A percentile compares a stretch with the other conserved stretches of the same genome.
phyloP scores from a whole-genome alignment of 306 rosid genomes.

The Senna siamea region DNA sequence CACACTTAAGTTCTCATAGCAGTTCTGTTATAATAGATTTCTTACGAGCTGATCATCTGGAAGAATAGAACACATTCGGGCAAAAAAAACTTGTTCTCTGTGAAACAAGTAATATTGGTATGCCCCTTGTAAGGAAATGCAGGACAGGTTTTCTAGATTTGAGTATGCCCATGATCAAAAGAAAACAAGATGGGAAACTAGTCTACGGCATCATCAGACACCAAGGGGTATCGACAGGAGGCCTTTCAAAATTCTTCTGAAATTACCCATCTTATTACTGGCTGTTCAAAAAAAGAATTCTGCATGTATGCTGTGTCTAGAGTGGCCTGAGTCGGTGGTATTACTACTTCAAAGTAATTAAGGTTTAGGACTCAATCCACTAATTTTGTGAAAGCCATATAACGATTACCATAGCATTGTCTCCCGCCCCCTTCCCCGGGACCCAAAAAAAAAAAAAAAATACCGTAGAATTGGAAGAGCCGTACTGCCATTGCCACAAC shows the following conservation, averaged over 20 bases:
- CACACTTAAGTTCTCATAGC: neutral
- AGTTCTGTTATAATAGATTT: neutral
- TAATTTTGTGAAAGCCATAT: neutral
- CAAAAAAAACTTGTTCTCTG: neutral
- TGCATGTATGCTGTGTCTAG: neutral
- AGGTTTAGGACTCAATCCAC: neutral
- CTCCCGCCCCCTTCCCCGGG: neutral
- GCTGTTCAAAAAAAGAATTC: neutral
- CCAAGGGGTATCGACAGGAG: neutral
- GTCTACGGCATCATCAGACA: neutral
- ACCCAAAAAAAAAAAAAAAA: neutral
- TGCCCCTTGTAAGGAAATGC: neutral
- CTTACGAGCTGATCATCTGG: neutral
- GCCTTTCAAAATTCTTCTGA: neutral
- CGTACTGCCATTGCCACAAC: constrained; percentile 95
- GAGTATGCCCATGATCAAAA: neutral
- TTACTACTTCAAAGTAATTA: neutral
- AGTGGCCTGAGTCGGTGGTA: neutral
- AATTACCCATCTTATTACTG: neutral
- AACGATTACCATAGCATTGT: neutral
- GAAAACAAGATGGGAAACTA: neutral
- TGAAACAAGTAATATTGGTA: neutral
- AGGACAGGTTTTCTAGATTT: neutral
- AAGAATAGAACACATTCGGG: neutral
- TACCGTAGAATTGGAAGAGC: constrained; percentile 84